Evolutionary conservation across 2,329 filamentous ascomycete species (phyloP), one percentile per base, ranked within the genome.

Genomic region (Monosporascus ibericus): DNA sequence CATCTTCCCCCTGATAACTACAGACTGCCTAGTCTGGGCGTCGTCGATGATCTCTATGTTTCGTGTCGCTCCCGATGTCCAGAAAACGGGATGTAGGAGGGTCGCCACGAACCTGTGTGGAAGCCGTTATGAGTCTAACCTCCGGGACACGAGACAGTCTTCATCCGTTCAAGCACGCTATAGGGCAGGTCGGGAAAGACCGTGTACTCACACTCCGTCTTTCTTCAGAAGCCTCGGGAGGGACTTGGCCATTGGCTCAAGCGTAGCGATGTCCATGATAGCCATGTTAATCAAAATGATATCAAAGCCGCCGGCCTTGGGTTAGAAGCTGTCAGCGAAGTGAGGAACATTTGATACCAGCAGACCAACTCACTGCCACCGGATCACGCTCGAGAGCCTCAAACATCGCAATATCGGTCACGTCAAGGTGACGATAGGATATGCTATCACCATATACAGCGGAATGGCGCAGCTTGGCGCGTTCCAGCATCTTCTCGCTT

Each of bases 231-330:
- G 64, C 48, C 59, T 60, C 4, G 70, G 70, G 30, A 79, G 60
- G 1, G 70, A 68, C 14, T 63, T 55, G 1, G 72, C 75, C 9
- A 79, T 60, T 2, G 72, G 70, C 9, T 71, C 68, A 5, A 79
- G 59, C 7, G 67, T 68, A 20, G 72, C 63, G 4, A 78, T 65
- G 51, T 78, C 76, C 72, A 77, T 77, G 44, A 77, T 63, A 8
- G 74, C 75, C 70, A 77, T 77, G 60, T 77, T 79, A 55, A 76
- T 72, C 18, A 72, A 65, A 22, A 77, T 63, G 18, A 75, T 62
- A 51, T 77, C 73, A 55, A 75, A 78, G 37, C 56, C 52, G 11
- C 54, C 60, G 48, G 52, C 44, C 67, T 70, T 40, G 18, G 38
- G 17, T n/a, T 40, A n/a, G 9, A 40, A 20, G 9, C 38, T n/a